Percentiles rank a stretch among this genome's conserved stretches.
Evolutionary conservation across 345 rosid species (phyloP).

Genomic region (Citrus maxima): DNA sequence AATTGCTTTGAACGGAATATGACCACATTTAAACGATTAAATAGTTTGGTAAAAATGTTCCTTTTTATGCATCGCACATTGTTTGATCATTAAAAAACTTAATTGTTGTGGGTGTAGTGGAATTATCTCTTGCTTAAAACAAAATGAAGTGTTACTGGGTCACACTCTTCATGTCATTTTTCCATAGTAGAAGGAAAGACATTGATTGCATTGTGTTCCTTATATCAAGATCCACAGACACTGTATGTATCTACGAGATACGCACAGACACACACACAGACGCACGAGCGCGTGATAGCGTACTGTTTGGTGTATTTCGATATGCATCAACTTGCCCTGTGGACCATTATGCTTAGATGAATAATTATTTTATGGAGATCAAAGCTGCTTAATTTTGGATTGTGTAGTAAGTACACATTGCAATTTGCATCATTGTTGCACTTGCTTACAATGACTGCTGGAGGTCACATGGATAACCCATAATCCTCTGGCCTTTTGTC

Average conservation of each 20-base stretch:
- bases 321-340: constrained; percentile 13
- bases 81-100: background rate
- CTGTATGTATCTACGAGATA: background rate
- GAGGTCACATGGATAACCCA: constrained; percentile 46
- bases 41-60: background rate
- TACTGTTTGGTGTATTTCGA: background rate
- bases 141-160: background rate
- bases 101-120: background rate
- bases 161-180: background rate
- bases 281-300: background rate
- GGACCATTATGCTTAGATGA: constrained; percentile 16
- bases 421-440: constrained; percentile 21
- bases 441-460: constrained; percentile 28
- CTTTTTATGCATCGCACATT: background rate
- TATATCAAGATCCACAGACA: background rate
- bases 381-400: constrained; percentile 21
- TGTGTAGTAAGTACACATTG: constrained; percentile 15
- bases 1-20: background rate
- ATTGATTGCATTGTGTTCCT: background rate
- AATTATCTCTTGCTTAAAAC: background rate
- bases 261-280: background rate
- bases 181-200: background rate
- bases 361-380: constrained; percentile 18
- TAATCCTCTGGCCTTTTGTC: constrained; percentile 39
- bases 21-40: background rate